Evolutionary conservation across 2,329 filamentous ascomycete species (phyloP).

Genomic region (Endocalyx cinctus): DNA sequence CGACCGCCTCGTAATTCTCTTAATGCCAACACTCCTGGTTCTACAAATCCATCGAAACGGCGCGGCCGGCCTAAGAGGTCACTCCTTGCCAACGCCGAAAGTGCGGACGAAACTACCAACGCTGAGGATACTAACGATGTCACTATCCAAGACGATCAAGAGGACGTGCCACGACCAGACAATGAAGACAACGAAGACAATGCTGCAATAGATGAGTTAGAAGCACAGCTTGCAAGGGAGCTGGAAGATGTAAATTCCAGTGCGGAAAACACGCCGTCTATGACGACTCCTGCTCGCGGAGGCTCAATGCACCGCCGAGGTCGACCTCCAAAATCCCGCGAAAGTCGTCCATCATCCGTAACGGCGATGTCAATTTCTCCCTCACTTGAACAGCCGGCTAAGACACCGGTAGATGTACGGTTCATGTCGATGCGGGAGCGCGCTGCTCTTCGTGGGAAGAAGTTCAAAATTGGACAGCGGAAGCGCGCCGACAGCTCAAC

Average conservation of each 20-base stretch:
- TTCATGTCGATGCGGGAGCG: slow-evolving; percentile 55
- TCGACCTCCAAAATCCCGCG: slow-evolving; percentile 27
- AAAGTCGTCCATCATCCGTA: too few relatives aligned
- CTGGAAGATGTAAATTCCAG: slow-evolving; percentile 16
- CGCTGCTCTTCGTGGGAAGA: slow-evolving; percentile 50
- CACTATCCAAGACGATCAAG: slow-evolving; percentile 26
- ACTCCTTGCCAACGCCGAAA: slow-evolving; percentile 20
- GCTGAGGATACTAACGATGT: slow-evolving; percentile 13
- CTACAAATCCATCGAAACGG: slow-evolving; percentile 16
- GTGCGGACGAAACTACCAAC: slow-evolving; percentile 19
- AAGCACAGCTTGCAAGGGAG: slow-evolving; percentile 30
- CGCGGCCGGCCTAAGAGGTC: slow-evolving; percentile 25
- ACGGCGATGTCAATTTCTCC: too few relatives aligned
- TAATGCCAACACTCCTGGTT: slow-evolving; percentile 8
- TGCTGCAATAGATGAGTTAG: slow-evolving; percentile 26
- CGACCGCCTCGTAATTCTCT: slow-evolving; percentile 23
- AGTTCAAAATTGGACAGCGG: slow-evolving; percentile 43
- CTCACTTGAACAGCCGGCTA: too few relatives aligned
- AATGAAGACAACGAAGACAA: slow-evolving; percentile 14
- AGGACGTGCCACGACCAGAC: too few relatives aligned
- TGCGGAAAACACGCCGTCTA: slow-evolving; percentile 2
- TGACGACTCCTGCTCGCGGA: slow-evolving; percentile 4
- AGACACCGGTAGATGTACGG: slow-evolving; percentile 24
- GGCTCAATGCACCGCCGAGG: slow-evolving; percentile 25
- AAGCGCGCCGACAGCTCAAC: too few relatives aligned